A percentile compares a stretch with the other conserved stretches of the same genome.
Evolutionary conservation across 768 basidiomycete species (phyloP).

Genomic region (Boletus tomentosulus): DNA sequence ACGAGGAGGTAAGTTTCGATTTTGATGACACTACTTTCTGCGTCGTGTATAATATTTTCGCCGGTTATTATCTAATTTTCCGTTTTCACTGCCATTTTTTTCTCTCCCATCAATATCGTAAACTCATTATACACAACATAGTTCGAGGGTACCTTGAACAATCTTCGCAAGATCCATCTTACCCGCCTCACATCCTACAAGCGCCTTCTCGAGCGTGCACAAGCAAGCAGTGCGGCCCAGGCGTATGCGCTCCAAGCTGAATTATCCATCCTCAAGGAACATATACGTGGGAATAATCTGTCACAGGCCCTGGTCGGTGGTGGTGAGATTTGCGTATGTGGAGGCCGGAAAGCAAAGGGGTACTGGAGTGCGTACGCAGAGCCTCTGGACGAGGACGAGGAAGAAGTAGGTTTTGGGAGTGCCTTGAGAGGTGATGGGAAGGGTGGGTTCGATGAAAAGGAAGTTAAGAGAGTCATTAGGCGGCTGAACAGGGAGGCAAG

Average conservation of each 20-base stretch:
- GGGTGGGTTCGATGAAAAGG: slow-evolving; percentile 66
- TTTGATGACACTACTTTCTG: too few species aligned
- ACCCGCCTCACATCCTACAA: slow-evolving; percentile 69
- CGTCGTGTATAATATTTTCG: too few species aligned
- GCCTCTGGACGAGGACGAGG: slow-evolving; percentile 43
- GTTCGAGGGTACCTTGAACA: slow-evolving; percentile 43
- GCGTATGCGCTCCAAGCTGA: slow-evolving; percentile 85
- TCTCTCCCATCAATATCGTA: not conserved
- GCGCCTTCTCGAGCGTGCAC: slow-evolving; percentile 74
- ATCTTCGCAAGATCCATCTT: slow-evolving; percentile 40
- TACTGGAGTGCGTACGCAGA: slow-evolving; percentile 71
- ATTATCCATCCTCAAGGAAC: slow-evolving; percentile 57
- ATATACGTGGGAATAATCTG: slow-evolving; percentile 22
- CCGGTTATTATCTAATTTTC: too few species aligned
- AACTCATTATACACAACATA: slow-evolving; percentile 17
- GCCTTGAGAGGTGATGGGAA: slow-evolving; percentile 45
- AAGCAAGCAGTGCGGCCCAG: slow-evolving; percentile 75
- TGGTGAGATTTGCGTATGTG: slow-evolving; percentile 46
- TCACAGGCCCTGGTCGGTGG: slow-evolving; percentile 11
- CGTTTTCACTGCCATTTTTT: not conserved
- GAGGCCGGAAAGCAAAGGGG: slow-evolving; percentile 55
- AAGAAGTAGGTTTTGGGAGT: slow-evolving; percentile 39
- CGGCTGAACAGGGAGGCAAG: slow-evolving; percentile 61
- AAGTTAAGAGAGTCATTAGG: slow-evolving; percentile 61
- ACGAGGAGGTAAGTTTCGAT: slow-evolving; percentile 57